These are phyloP conservation scores for Colletotrichum siamense DNA, from an alignment of 2,329 filamentous ascomycete genomes.

Conservation along the genomic window DNA sequence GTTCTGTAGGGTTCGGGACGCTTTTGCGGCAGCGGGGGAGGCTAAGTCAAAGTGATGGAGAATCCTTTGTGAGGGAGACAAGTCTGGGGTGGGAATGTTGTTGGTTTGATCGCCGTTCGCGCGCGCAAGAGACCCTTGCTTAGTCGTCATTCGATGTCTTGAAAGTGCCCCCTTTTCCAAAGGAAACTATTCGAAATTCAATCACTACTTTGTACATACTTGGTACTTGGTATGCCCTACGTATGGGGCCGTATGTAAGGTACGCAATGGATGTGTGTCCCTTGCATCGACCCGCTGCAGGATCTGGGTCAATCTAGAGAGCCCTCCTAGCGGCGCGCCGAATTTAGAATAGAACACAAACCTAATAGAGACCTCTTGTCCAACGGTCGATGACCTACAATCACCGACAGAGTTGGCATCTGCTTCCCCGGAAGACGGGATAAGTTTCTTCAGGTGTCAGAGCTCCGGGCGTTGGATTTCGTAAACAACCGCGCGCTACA, in stretches of 20 bases:
- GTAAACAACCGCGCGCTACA: neutral
- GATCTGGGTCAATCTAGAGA: neutral
- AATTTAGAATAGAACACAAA: neutral
- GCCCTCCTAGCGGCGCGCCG: neutral
- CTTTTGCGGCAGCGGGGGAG: neutral
- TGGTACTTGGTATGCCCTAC: neutral
- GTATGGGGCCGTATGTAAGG: neutral
- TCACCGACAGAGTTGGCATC: neutral
- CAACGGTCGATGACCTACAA: neutral
- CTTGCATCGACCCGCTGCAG: neutral
- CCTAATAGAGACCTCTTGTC: neutral
- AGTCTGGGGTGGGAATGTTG: neutral
- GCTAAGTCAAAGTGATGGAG: neutral
- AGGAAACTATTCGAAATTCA: neutral
- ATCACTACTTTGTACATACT: neutral
- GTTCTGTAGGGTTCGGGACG: neutral
- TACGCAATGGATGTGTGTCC: neutral
- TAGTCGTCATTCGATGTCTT: neutral
- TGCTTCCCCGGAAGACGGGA: neutral
- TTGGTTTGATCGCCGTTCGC: conserved; percentile 7
- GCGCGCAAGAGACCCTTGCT: neutral
- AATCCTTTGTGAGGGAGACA: neutral
- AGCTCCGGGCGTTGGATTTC: neutral
- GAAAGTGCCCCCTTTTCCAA: neutral
- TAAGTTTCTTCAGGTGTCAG: neutral